A percentile compares a stretch with the other conserved stretches of the same genome.
Conservation (phyloP, 1,284 basidiomycete genomes). For the Moesziomyces globuligerus region DNA sequence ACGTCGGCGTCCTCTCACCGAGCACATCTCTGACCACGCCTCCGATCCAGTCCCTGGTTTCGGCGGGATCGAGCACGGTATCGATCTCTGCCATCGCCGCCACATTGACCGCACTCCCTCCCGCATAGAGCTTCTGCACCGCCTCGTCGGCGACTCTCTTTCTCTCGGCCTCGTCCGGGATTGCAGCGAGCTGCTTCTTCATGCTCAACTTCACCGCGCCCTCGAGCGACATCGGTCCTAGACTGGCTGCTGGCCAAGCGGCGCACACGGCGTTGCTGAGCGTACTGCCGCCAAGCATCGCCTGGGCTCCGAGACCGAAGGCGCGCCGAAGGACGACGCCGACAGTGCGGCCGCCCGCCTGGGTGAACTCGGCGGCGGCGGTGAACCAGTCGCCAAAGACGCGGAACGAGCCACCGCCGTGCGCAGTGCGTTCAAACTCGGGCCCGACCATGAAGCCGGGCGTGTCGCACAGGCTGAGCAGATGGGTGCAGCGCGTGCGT, state of each 20-base stretch:
- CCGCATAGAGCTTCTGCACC: conserved; percentile 42
- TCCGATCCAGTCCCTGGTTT: conserved; percentile 45
- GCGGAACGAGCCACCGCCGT: conserved; percentile 33
- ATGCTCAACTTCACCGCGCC: conserved; percentile 48
- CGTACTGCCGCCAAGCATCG: conserved; percentile 47
- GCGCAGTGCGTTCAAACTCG: conserved; percentile 23
- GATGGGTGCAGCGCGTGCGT: conserved; percentile 31
- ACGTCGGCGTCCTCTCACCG: conserved; percentile 20
- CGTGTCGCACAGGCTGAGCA: conserved; percentile 50
- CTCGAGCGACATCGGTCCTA: conserved; percentile 50
- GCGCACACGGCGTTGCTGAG: conserved; percentile 38
- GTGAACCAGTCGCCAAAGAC: conserved; percentile 53
- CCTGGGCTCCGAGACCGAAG: conserved; percentile 52
- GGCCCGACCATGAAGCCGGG: conserved; percentile 58
- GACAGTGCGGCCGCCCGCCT: conserved; percentile 37
- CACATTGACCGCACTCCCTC: conserved; percentile 41
- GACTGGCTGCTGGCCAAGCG: conserved; percentile 37
- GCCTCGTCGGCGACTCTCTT: conserved; percentile 13
- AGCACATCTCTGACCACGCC: conserved; percentile 15
- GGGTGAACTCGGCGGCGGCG: conserved; percentile 24
- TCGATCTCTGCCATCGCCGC: conserved; percentile 51
- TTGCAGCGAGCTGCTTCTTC: conserved; percentile 45
- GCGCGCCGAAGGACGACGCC: conserved; percentile 41
- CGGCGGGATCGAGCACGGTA: conserved; percentile 52
- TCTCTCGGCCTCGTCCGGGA: conserved; percentile 26